phyloP scores from a whole-genome alignment of 495 filamentous ascomycete species.

The Podospora pseudoanserina region DNA sequence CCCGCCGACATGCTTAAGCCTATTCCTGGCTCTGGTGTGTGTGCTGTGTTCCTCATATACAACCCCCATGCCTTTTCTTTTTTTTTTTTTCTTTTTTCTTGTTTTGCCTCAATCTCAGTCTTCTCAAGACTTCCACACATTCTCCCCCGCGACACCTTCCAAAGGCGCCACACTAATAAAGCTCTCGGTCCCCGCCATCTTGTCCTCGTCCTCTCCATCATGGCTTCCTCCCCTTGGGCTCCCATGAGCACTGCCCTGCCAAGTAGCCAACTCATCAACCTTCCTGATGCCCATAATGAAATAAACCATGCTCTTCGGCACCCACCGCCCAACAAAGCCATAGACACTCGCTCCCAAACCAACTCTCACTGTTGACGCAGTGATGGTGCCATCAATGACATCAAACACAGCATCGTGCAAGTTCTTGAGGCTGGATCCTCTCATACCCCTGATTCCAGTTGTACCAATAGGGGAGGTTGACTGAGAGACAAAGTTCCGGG shows the following conservation, averaged over 20 bases:
- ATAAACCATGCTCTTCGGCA: conserved; percentile 71
- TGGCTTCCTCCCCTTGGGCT: conserved; percentile 26
- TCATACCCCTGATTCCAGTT: conserved; percentile 44
- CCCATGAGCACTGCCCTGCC: conserved; percentile 34
- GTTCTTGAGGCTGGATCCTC: conserved; percentile 66
- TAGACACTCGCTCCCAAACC: conserved; percentile 80
- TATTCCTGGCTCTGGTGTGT: not conserved
- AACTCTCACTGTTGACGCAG: conserved; percentile 59
- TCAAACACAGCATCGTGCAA: conserved; percentile 87
- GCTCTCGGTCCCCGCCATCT: conserved; percentile 18
- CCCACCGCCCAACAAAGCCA: conserved; percentile 78
- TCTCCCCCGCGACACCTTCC: conserved; percentile 34
- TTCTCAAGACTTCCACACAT: conserved; percentile 38
- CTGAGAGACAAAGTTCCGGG: conserved; percentile 53
- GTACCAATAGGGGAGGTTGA: conserved; percentile 43
- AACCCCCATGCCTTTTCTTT: not conserved
- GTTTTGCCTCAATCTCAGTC: not conserved
- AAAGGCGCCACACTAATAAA: conserved; percentile 29
- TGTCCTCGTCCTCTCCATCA: conserved; percentile 4
- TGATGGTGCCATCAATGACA: conserved; percentile 56
- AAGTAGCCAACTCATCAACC: conserved; percentile 46
- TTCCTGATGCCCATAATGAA: conserved; percentile 82
- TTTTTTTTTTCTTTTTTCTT: not conserved
- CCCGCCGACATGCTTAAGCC: not conserved
- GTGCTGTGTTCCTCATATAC: not conserved